Conservation (phyloP, 148 eudicot species). For the Rhododendron simsii region DNA sequence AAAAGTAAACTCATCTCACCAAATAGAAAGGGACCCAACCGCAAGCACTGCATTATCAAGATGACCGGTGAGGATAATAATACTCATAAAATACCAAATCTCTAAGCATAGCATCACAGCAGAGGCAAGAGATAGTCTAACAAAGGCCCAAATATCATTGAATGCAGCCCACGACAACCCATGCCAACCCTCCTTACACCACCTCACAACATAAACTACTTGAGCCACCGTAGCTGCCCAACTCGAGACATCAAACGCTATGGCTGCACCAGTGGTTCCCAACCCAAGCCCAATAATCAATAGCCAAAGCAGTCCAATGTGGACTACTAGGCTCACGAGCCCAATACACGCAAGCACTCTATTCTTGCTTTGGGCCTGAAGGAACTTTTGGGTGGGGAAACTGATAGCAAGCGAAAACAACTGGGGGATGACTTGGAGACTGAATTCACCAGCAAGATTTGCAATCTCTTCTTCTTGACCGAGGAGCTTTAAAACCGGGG, state of each 20-base stretch:
- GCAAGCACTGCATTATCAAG: conserved; percentile 62
- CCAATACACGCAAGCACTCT: conserved; percentile 50
- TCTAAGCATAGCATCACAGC: conserved; percentile 82
- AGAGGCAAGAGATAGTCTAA: conserved; percentile 67
- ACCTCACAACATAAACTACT: conserved; percentile 49
- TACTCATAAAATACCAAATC: conserved; percentile 73
- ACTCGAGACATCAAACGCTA: conserved; percentile 48
- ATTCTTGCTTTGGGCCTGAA: conserved; percentile 80
- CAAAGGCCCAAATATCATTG: conserved; percentile 65
- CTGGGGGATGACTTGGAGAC: conserved; percentile 48
- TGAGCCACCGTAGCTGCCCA: conserved; percentile 47
- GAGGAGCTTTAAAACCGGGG: conserved; percentile 53
- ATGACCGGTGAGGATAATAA: conserved; percentile 59
- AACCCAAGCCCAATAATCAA: conserved; percentile 46
- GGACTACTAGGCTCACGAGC: conserved; percentile 27
- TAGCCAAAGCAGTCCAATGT: conserved; percentile 43
- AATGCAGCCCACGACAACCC: conserved; percentile 62
- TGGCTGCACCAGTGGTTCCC: conserved; percentile 65
- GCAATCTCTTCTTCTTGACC: conserved; percentile 70
- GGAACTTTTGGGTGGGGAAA: conserved; percentile 69
- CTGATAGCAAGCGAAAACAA: conserved; percentile 55
- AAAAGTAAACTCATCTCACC: conserved; percentile 33
- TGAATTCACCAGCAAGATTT: conserved; percentile 53
- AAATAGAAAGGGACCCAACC: conserved; percentile 78
- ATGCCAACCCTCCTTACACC: conserved; percentile 73